These are phyloP conservation scores for Saccharum hybrid DNA, from an alignment of 202 grass and related monocot genomes.

Conservation along the genomic window DNA sequence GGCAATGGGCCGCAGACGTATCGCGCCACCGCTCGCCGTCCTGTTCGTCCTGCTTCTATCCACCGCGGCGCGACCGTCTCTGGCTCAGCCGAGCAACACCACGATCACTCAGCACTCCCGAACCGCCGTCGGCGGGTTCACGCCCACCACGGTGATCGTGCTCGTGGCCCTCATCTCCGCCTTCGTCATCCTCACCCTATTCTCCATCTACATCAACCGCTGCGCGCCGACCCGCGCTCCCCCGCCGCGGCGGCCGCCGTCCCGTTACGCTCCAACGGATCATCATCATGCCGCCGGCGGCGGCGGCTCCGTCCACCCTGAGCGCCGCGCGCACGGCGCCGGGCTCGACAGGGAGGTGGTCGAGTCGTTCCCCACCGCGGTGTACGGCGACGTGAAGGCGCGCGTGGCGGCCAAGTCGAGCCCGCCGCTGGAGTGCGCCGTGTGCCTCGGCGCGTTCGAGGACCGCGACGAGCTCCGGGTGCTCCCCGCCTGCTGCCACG, in stretches of 20 bases:
- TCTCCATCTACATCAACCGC: slow-evolving; percentile 69
- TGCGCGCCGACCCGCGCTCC: slow-evolving; percentile 19
- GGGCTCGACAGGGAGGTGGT: slow-evolving; percentile 38
- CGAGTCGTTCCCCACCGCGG: slow-evolving; percentile 52
- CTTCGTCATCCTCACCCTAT: slow-evolving; percentile 59
- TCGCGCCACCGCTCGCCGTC: not conserved
- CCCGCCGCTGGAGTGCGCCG: slow-evolving; percentile 54
- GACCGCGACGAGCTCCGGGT: slow-evolving; percentile 60
- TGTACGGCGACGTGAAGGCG: slow-evolving; percentile 56
- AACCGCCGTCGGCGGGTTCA: slow-evolving; percentile 54
- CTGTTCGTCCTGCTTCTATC: slow-evolving; percentile 22
- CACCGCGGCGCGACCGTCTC: not conserved
- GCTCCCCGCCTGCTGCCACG: slow-evolving; percentile 67
- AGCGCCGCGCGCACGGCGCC: not conserved
- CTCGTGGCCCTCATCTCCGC: slow-evolving; percentile 53
- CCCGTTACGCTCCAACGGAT: not conserved
- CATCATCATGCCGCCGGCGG: not conserved
- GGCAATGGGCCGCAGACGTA: slow-evolving; percentile 7
- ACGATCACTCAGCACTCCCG: not conserved
- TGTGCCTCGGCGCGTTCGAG: slow-evolving; percentile 74
- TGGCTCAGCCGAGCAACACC: slow-evolving; percentile 43
- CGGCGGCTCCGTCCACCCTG: not conserved
- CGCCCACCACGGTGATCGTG: slow-evolving; percentile 52
- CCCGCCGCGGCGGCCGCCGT: not conserved
- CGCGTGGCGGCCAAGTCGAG: slow-evolving; percentile 36